A percentile compares a stretch with the other conserved stretches of the same genome.
Conservation (phyloP, 148 eudicot genomes). For the Vaccinium corymbosum region DNA sequence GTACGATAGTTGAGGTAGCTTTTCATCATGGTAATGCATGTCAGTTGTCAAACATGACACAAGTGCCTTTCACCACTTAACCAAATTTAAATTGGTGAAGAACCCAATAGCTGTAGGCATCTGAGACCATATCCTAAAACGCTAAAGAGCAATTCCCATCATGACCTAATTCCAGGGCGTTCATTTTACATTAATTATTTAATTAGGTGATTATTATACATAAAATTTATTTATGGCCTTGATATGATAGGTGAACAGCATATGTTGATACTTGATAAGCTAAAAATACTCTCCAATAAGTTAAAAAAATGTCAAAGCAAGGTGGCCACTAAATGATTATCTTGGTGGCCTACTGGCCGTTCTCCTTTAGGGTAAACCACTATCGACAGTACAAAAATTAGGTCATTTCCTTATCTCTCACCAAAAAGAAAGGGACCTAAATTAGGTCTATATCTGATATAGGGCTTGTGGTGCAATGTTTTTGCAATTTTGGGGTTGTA, state of each 20-base stretch:
- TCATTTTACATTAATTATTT: not conserved
- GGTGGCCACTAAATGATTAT: not conserved
- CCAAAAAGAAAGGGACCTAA: not conserved
- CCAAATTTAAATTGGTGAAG: not conserved
- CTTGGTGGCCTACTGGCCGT: not conserved
- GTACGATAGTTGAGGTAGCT: not conserved
- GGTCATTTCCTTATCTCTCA: not conserved
- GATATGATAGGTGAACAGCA: not conserved
- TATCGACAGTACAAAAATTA: constrained; percentile 1
- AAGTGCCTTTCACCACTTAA: not conserved
- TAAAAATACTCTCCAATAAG: not conserved
- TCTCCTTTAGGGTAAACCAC: constrained; percentile 1
- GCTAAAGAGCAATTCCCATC: not conserved
- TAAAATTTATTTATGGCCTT: not conserved
- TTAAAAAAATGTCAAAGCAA: not conserved
- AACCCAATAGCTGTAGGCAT: not conserved
- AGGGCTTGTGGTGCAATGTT: not conserved
- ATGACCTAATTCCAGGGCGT: not conserved
- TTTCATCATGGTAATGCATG: not conserved
- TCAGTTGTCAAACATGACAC: not conserved
- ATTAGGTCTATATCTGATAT: constrained; percentile 2
- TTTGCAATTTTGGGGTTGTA: not conserved
- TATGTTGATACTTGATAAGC: not conserved
- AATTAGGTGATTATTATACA: not conserved
- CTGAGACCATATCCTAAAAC: not conserved